Evolutionary conservation across 2,329 filamentous ascomycete genomes (phyloP), one percentile per base, ranked within the genome.

Genomic region (Aphanoascus verrucosus): DNA sequence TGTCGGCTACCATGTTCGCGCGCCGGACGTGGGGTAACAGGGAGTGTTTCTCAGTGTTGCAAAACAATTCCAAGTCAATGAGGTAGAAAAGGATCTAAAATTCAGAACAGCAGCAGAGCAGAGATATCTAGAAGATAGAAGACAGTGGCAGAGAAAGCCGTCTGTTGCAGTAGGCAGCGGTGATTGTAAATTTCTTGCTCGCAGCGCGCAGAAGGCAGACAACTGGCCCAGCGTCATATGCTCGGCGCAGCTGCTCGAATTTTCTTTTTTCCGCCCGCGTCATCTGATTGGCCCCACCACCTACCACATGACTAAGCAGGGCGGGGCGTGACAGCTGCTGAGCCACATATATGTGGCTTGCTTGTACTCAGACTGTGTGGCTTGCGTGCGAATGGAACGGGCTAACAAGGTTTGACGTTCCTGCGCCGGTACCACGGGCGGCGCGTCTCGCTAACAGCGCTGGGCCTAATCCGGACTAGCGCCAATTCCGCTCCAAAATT

Each of bases 1-100:
- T 94, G 70, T 94, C 88, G 64, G 85, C 86, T 63, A 93, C 88
- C 88, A 94, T 94, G 66, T 31, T 57, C 35, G 31, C 37, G n/a
- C 5, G 5, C 2, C 20, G 7, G 19, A 37, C 37, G 51, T 48
- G 51, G 43, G 51, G 43, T 19, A 34, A 7, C 35, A 15, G 20
- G 9, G 2, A 38, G 11, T 1, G 19, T 28, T 14, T 15, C 14
- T 20, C 8, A 45, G 37, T 1, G 28, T 28, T 28, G 3, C 23
- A 28, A 28, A 32, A 20, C n/a, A 19, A 42, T 35, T 11, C 15
- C 12, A 20, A 34, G n/a, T 43, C 17, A 15, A 31, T 45, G 19
- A 32, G 35, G 17, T 47, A 15, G 5, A 41, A 28, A 19, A 3
- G 9, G 5, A 2, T 28, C 3, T 15, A n/a, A 35, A 41, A 31